Evolutionary conservation across 352 stramenopile species (phyloP), one percentile per base, ranked within the genome.

Genomic region (Phytophthora brassicae): DNA sequence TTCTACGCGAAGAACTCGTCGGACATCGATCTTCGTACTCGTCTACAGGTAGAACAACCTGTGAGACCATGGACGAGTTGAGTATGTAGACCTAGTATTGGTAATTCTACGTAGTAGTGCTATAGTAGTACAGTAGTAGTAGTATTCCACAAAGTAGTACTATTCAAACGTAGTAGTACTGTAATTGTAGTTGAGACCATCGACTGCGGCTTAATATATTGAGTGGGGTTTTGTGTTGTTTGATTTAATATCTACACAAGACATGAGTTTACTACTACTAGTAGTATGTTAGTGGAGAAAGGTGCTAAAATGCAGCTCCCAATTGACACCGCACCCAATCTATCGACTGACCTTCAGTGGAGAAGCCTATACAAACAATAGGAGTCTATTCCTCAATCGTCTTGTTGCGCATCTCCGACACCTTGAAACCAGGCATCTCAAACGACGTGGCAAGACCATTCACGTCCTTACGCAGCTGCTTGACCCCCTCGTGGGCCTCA

Each of bases 351-450:
- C 62, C 8, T 66, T 60, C 52, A 69, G 56, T 70, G 56, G 61
- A 74, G 51, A 59, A 44, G 52, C 45, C n/a, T n/a, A n/a, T n/a
- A n/a, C 57, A 55, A 17, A 42, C 54, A 65, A 28, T 17, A 58
- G 50, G 36, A 17, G 48, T 36, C 78, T 88, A 90, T 58, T 78
- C 76, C 47, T 89, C 72, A 41, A 90, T 80, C 52, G 64, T 76
- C 79, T 94, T 94, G 86, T 92, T 90, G 77, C 84, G 82, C 89
- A 96, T 97, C 62, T 86, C 84, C 41, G 72, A 76, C 22, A 94
- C 83, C 60, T 97, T 95, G 63, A 99, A 97, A 50, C 96, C 96
- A 56, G 96, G 96, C 96, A 99, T 99, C 65, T 95, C 89, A 72
- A 99, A 99, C 42, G 75, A 84, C 20, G 84, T 94, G 23, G 96